phyloP scores from a whole-genome alignment of 208 protist genomes.

The Leishmania braziliensis region DNA sequence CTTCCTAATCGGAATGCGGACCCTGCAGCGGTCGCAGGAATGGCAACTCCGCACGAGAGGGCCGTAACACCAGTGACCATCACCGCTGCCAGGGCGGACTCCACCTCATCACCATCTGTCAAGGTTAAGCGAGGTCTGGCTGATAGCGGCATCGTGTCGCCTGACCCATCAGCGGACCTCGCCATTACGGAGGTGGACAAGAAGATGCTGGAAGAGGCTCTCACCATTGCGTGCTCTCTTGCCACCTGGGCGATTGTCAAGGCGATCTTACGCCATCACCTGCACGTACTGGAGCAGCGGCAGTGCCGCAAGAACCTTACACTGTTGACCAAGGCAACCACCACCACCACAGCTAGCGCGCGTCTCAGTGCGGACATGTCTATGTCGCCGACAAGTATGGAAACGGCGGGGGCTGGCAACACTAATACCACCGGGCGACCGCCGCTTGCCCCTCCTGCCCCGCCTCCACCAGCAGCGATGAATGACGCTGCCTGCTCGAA shows the following conservation, averaged over 20 bases:
- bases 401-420: slow-evolving; percentile 1
- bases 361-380: neutral
- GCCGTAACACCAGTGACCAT: neutral
- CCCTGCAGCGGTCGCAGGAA: neutral
- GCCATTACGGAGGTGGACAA: slow-evolving; percentile 27
- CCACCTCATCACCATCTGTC: slow-evolving; percentile 8
- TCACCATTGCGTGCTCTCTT: slow-evolving; percentile 51
- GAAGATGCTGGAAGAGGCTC: slow-evolving; percentile 51
- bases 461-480: slow-evolving; percentile 5
- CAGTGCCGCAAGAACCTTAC: slow-evolving; percentile 4
- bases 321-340: neutral
- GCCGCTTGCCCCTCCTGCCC: slow-evolving; percentile 15
- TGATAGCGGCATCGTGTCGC: slow-evolving; percentile 16
- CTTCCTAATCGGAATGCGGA: neutral
- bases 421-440: slow-evolving; percentile 12
- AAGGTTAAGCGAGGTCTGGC: slow-evolving; percentile 18
- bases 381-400: slow-evolving; percentile 7
- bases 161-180: slow-evolving; percentile 15
- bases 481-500: slow-evolving; percentile 4
- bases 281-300: slow-evolving; percentile 23
- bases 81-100: slow-evolving; percentile 1
- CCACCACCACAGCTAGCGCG: neutral
- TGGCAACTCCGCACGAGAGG: neutral
- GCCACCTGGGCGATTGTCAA: slow-evolving; percentile 75
- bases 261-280: slow-evolving; percentile 57